These are phyloP conservation scores for Dioscorea zingiberensis DNA, from an alignment of 106 monocot genomes.

Conservation along the genomic window DNA sequence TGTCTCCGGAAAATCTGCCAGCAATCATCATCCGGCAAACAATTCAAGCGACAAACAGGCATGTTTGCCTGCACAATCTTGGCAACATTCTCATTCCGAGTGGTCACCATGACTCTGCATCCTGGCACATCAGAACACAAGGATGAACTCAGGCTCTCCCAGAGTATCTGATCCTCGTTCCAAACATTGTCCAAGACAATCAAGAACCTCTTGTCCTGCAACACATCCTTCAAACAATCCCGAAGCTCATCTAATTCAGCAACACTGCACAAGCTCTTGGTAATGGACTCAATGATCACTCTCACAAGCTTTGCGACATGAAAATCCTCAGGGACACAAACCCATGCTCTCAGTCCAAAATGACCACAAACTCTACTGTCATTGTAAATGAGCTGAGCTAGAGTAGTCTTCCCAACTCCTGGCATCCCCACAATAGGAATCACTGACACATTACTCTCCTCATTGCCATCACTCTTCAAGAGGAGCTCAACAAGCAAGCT, in stretches of 20 bases:
- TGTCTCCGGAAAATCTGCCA: slow-evolving; percentile 6
- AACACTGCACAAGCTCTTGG: background rate
- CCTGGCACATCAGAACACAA: background rate
- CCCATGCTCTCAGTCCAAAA: slow-evolving; percentile 19
- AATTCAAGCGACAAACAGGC: background rate
- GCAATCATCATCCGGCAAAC: slow-evolving; percentile 1
- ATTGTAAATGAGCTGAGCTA: slow-evolving; percentile 23
- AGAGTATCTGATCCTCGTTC: slow-evolving; percentile 5
- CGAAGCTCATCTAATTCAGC: background rate
- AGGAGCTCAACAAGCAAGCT: slow-evolving; percentile 3
- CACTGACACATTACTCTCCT: background rate
- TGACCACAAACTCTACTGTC: background rate
- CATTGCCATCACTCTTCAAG: background rate
- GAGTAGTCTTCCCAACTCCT: slow-evolving; percentile 26
- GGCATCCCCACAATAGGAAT: slow-evolving; percentile 25
- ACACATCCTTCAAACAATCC: background rate
- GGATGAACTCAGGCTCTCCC: background rate
- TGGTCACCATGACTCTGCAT: slow-evolving; percentile 17
- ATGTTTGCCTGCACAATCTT: background rate
- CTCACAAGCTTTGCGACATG: slow-evolving; percentile 6
- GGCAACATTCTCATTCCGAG: slow-evolving; percentile 4
- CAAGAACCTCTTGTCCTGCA: slow-evolving; percentile 10
- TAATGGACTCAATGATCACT: slow-evolving; percentile 1
- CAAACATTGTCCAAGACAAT: slow-evolving; percentile 27
- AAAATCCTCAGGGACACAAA: slow-evolving; percentile 24